These are phyloP conservation scores for Pseudozyma sp. DNA, from an alignment of 1,284 basidiomycete species.

Conservation along the genomic window DNA sequence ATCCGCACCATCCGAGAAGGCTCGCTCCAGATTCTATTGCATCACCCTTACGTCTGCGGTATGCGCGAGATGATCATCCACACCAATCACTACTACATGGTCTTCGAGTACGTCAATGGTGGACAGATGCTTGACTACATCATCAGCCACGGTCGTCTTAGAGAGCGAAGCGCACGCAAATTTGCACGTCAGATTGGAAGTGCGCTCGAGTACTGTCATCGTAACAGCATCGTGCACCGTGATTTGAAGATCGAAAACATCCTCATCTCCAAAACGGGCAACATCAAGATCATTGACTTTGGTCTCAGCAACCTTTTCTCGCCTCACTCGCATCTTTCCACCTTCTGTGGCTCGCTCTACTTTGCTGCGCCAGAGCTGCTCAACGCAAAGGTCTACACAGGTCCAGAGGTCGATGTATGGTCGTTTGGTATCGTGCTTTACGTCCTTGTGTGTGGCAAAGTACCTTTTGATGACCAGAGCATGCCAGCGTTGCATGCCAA, in stretches of 20 bases:
- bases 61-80: slow-evolving; percentile 88
- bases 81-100: slow-evolving; percentile 92
- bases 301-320: slow-evolving; percentile 97
- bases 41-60: slow-evolving; percentile 98
- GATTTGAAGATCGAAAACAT: slow-evolving; percentile 99
- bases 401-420: slow-evolving; percentile 98
- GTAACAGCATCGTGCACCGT: slow-evolving; percentile 96
- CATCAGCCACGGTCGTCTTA: slow-evolving; percentile 94
- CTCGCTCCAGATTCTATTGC: slow-evolving; percentile 88
- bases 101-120: slow-evolving; percentile 97
- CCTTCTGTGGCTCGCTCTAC: slow-evolving; percentile 97
- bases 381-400: slow-evolving; percentile 95
- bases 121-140: slow-evolving; percentile 99
- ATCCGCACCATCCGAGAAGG: slow-evolving; percentile 95
- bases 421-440: slow-evolving; percentile 98
- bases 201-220: slow-evolving; percentile 95
- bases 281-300: slow-evolving; percentile 99
- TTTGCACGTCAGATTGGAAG: slow-evolving; percentile 97
- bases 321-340: slow-evolving; percentile 83
- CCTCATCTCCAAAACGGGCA: slow-evolving; percentile 96
- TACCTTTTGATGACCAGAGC: slow-evolving; percentile 98
- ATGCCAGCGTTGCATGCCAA: slow-evolving; percentile 99
- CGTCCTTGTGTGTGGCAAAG: slow-evolving; percentile 96
- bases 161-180: slow-evolving; percentile 94
- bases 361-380: slow-evolving; percentile 97